These are phyloP conservation scores for Sclerotinia glacialis DNA, from an alignment of 2,329 filamentous ascomycete species.

Conservation along the genomic window DNA sequence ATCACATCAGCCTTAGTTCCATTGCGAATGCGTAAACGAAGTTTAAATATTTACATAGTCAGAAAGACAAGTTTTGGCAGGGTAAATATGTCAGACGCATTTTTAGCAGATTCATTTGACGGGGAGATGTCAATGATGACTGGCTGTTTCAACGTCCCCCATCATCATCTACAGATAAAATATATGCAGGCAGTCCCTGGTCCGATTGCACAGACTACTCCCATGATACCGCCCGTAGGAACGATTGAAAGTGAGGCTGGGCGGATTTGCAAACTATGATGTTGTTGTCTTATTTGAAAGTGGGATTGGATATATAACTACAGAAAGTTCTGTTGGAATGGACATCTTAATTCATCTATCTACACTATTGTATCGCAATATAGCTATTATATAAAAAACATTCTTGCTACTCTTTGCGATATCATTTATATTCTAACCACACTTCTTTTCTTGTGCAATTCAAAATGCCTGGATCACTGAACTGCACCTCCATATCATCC, in stretches of 20 bases:
- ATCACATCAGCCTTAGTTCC: neutral
- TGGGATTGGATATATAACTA: neutral
- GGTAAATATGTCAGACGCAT: neutral
- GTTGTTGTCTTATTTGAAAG: neutral
- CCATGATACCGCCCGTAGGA: neutral
- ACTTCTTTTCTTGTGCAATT: neutral
- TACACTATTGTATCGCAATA: neutral
- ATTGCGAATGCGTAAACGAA: neutral
- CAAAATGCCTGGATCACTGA: conserved; percentile 24
- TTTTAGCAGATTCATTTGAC: neutral
- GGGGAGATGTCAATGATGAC: neutral
- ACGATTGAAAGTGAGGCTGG: neutral
- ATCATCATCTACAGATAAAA: neutral
- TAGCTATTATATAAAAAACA: neutral
- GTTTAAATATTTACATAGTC: too few relatives aligned
- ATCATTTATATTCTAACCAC: neutral
- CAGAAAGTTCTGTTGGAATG: neutral
- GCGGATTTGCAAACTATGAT: neutral
- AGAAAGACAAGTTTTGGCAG: neutral
- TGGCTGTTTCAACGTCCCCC: neutral
- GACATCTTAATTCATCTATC: neutral
- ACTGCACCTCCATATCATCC: conserved; percentile 26
- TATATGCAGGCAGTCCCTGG: neutral
- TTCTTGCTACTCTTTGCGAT: neutral
- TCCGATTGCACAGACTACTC: neutral